Percentiles rank a stretch among this genome's conserved stretches.
Evolutionary conservation across 2,329 filamentous ascomycete species (phyloP).

Genomic region (Pezicula radicicola): DNA sequence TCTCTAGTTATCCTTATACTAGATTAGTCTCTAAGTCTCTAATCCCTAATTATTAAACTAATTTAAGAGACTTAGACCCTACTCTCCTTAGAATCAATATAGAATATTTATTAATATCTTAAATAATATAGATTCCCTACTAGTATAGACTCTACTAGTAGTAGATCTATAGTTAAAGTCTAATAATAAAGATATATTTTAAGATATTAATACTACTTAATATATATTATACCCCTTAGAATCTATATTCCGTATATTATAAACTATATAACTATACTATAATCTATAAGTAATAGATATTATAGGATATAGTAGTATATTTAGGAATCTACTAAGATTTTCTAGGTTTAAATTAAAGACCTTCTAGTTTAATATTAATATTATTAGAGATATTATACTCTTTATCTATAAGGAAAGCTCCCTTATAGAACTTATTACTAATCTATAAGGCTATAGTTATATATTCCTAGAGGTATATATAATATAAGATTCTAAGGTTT

Average conservation of each 20-base stretch:
- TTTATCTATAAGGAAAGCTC: conserved; percentile 59
- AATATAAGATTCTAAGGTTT: conserved; percentile 51
- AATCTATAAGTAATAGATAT: conserved; percentile 42
- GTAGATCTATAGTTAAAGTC: conserved; percentile 30
- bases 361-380: conserved; percentile 57
- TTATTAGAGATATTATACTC: conserved; percentile 54
- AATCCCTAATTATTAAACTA: not conserved
- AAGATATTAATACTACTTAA: conserved; percentile 37
- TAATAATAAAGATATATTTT: conserved; percentile 41
- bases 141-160: conserved; percentile 44
- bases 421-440: conserved; percentile 49
- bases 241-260: conserved; percentile 20
- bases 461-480: conserved; percentile 64
- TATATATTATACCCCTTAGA: conserved; percentile 29
- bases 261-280: conserved; percentile 34
- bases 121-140: conserved; percentile 40
- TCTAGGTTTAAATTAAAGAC: conserved; percentile 37
- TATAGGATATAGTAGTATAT: conserved; percentile 54
- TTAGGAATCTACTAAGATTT: conserved; percentile 59
- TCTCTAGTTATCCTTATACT: conserved; percentile 40
- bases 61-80: too few relatives aligned
- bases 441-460: conserved; percentile 58
- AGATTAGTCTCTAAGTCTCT: conserved; percentile 28
- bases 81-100: too few relatives aligned
- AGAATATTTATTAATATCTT: conserved; percentile 2